phyloP scores from a whole-genome alignment of 2,329 filamentous ascomycete genomes.

The Sporothrix phasma region DNA sequence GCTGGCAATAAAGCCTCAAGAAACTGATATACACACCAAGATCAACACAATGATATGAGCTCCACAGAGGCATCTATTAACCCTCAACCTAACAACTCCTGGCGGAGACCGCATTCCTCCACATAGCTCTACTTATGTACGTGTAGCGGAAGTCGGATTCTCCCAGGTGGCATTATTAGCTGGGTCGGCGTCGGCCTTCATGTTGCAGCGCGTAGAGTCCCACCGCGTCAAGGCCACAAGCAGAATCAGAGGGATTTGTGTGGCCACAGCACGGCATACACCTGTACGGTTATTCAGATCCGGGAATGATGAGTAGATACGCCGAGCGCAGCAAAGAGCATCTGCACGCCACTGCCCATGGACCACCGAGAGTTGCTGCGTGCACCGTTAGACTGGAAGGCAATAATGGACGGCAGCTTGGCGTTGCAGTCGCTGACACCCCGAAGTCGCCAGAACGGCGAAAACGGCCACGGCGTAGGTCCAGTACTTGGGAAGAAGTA shows the following conservation, averaged over 20 bases:
- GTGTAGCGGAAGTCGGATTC: conserved; percentile 9
- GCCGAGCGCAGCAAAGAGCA: conserved; percentile 25
- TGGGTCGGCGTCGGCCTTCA: conserved; percentile 38
- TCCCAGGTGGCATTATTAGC: conserved; percentile 21
- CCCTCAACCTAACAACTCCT: too few relatives aligned
- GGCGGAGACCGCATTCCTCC: too few relatives aligned
- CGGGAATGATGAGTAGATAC: conserved; percentile 60
- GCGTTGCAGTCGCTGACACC: conserved; percentile 64
- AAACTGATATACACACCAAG: too few relatives aligned
- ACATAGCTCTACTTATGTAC: neutral
- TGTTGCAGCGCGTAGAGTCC: conserved; percentile 36
- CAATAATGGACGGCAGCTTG: conserved; percentile 63
- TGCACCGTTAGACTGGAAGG: conserved; percentile 81
- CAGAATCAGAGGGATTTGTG: conserved; percentile 36
- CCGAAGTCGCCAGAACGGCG: conserved; percentile 63
- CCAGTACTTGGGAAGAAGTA: conserved; percentile 27
- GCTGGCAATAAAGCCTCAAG: too few relatives aligned
- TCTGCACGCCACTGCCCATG: conserved; percentile 25
- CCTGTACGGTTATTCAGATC: conserved; percentile 48
- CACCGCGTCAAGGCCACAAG: conserved; percentile 33
- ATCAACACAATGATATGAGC: too few relatives aligned
- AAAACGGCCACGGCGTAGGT: conserved; percentile 26
- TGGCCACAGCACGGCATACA: conserved; percentile 45
- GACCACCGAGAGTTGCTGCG: conserved; percentile 30
- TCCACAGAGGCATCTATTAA: too few relatives aligned